Base-by-base conservation (phyloP, 2,329 filamentous ascomycete species). In the Diaporthe vaccinii region DNA sequence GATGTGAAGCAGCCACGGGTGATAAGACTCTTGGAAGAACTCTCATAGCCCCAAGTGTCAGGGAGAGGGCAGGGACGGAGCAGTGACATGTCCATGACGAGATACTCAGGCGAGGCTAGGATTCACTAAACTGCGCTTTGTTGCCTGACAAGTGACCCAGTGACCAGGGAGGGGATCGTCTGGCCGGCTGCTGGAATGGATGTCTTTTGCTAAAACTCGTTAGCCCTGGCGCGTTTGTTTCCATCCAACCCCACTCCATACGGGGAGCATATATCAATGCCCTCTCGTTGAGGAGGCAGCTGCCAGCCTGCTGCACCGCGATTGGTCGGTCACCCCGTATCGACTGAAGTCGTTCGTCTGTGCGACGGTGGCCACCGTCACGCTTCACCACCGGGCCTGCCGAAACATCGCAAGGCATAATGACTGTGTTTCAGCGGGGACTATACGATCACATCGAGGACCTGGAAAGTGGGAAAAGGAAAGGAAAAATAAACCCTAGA, bases 351-450 rank as follows among this genome's bases (percentile, higher is more conserved):
- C 49, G 34, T 4, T 22, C 6, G 65, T 69, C 65, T 69, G 65
- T 69, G 65, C 65, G 65, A 51, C 12, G 65, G 31, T 41, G 34
- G 46, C n/a, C 34, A 69, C 65, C 65, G 65, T 69, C 49, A 69
- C 46, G 65, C 31, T 41, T 69, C 65, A 69, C 46, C 65, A 69
- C 65, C 31, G 49, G 65, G 34, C 65, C 65, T 69, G 34, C 65
- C 65, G 65, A 69, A 55, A 69, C 65, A 69, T 69, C 49, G 34
- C 22, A 39, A 69, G 49, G 65, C 65, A 69, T 69, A 17, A 55
- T 41, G 36, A 22, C 49, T 28, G 65, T 55, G 65, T 69, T 69
- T 69, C 65, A 69, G 65, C 34, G 65, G 49, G 34, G 65, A 69
- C 65, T 39, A 39, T 20, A 41, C 34, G 31, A 55, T 69, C 65